phyloP scores from a whole-genome alignment of 805 yeast genomes.

The Starmerella tilneyi region DNA sequence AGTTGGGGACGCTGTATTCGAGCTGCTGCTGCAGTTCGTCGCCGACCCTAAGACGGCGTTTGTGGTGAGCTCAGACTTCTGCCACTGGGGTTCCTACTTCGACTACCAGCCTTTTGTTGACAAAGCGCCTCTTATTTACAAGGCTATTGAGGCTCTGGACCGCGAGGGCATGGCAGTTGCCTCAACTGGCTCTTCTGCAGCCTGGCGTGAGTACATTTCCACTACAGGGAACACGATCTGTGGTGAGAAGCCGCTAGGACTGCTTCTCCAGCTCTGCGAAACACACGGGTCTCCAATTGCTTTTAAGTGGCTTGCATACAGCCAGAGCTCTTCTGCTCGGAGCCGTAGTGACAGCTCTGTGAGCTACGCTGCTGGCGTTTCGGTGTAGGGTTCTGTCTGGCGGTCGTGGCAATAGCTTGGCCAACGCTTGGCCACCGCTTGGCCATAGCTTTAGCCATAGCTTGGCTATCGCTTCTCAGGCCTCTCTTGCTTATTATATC shows the following conservation, averaged over 20 bases:
- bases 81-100: conserved; percentile 82
- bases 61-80: conserved; percentile 80
- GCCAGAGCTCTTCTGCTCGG: conserved; percentile 56
- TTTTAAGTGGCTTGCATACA: conserved; percentile 67
- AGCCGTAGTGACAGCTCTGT: conserved; percentile 60
- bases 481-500: too few relatives aligned
- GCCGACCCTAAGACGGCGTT: conserved; percentile 51
- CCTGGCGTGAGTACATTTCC: conserved; percentile 59
- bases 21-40: conserved; percentile 44
- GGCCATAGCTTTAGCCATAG: too few relatives aligned
- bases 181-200: conserved; percentile 42
- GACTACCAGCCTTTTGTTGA: conserved; percentile 33
- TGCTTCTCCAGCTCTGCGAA: conserved; percentile 50
- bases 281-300: conserved; percentile 27
- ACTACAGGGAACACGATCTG: conserved; percentile 82
- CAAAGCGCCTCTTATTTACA: conserved; percentile 41
- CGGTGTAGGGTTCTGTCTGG: conserved; percentile 14
- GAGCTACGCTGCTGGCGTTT: conserved; percentile 81
- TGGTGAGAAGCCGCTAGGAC: conserved; percentile 73
- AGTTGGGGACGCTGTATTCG: conserved; percentile 34
- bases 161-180: conserved; percentile 55
- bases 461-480: too few relatives aligned
- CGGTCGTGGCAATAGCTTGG: too few relatives aligned
- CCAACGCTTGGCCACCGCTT: not conserved
- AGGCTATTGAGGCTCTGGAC: conserved; percentile 68